Percentiles rank a stretch among this genome's conserved stretches.
phyloP scores from a whole-genome alignment of 176 grass and related monocot species.

The Canna indica region DNA sequence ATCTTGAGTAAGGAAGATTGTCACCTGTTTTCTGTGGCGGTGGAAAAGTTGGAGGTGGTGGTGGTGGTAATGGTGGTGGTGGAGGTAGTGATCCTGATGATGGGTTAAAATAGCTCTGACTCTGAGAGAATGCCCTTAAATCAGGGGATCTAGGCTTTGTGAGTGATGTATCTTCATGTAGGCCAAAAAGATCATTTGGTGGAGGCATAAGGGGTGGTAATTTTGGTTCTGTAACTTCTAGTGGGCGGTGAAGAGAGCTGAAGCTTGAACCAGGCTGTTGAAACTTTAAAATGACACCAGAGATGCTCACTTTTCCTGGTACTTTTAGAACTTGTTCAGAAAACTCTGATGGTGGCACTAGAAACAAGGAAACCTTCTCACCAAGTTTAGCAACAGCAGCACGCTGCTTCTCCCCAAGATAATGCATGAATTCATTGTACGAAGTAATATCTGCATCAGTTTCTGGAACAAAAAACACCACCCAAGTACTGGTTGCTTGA shows the following conservation, averaged over 20 bases:
- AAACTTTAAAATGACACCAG: constrained; percentile 86
- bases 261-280: constrained; percentile 42
- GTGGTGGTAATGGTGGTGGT: constrained; percentile 20
- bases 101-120: constrained; percentile 31
- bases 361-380: constrained; percentile 76
- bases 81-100: constrained; percentile 25
- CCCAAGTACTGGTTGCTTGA: constrained; percentile 73
- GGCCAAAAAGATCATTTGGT: constrained; percentile 13
- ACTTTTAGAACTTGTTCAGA: constrained; percentile 91
- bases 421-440: constrained; percentile 99
- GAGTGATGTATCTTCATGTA: constrained; percentile 24
- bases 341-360: constrained; percentile 90
- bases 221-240: constrained; percentile 29
- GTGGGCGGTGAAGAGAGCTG: constrained; percentile 27
- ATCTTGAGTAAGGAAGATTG: constrained; percentile 27
- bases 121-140: constrained; percentile 35
- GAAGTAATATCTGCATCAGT: constrained; percentile 71
- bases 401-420: constrained; percentile 85
- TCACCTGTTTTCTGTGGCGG: constrained; percentile 27
- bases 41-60: constrained; percentile 24
- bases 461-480: constrained; percentile 95
- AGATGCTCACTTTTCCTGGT: constrained; percentile 89
- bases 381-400: constrained; percentile 87
- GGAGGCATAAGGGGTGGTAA: constrained; percentile 12
- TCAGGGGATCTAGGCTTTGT: constrained; percentile 31